Base-by-base conservation (phyloP, 768 basidiomycete species). In the Leccinum uliginosum region DNA sequence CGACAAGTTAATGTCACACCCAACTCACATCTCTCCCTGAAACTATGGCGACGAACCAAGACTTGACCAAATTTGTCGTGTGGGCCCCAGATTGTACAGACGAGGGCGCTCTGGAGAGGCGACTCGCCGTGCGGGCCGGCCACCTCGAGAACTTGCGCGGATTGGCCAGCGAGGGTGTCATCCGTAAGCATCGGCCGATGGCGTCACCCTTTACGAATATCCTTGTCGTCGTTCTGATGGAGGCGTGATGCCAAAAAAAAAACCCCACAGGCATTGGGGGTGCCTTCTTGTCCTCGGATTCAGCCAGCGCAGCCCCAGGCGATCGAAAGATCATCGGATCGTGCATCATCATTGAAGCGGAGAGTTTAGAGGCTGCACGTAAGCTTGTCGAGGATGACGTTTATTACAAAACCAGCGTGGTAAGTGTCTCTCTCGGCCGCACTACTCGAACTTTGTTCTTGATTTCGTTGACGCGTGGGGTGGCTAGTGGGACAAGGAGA, bases 21-120 rank as follows among this genome's bases (percentile, higher is more conserved):
- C 7, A 7, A 17, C n/a, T 17, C 3, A 15, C 30, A 44, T 21
- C 27, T 10, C 51, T 45, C 29, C 51, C 27, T n/a, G 35, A n/a
- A 53, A 21, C 27, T 49, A 70, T 70, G 66, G 44, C 68, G 27
- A 56, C 59, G 3, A 50, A 49, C 11, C 51, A 60, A 55, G n/a
- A 40, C 7, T 49, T 60, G 43, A 29, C 52, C 55, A 71, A 66
- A 46, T 85, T 84, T 60, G 65, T 85, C 32, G 78, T 88, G 35
- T 88, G 83, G 61, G 85, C 85, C 2, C 87, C 87, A 2, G 86
- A 90, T 66, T 79, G 77, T 58, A 77, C 80, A 9, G 83, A 84
- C 27, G 74, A 77, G 45, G 85, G 79, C 9, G 80, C 80, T 1
- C 74, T 79, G 29, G 75, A 76, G 24, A 77, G 75, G 30, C 78